Percentiles rank a stretch among this genome's conserved stretches.
Evolutionary conservation across 2,329 filamentous ascomycete species (phyloP).

Genomic region (Trichoderma koningiopsis): DNA sequence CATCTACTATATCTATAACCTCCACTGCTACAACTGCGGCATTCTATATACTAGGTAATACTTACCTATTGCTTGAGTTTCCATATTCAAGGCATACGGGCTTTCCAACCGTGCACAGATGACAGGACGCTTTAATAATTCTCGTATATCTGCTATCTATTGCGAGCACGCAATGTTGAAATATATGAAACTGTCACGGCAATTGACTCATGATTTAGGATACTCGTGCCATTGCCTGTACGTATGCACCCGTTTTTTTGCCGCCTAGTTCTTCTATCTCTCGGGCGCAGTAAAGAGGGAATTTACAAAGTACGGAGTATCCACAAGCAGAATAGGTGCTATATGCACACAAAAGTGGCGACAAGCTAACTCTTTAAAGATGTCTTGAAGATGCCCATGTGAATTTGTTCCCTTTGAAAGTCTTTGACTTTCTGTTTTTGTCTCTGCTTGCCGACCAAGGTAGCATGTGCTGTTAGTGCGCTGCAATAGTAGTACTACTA

Average conservation of each 20-base stretch:
- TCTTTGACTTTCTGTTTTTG: background rate
- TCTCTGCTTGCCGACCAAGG: background rate
- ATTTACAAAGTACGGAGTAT: background rate
- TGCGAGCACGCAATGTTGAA: background rate
- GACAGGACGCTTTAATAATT: background rate
- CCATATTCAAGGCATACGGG: too few relatives aligned
- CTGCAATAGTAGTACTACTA: background rate
- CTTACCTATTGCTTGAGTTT: too few relatives aligned
- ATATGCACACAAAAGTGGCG: background rate
- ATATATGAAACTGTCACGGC: background rate
- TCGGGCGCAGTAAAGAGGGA: too few relatives aligned
- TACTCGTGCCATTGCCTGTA: background rate
- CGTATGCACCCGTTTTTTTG: background rate
- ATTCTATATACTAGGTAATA: too few relatives aligned
- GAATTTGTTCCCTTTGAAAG: background rate
- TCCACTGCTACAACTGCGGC: too few relatives aligned
- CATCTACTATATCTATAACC: background rate
- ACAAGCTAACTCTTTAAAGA: background rate
- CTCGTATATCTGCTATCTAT: background rate
- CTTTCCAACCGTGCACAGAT: too few relatives aligned
- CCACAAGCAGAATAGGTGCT: background rate
- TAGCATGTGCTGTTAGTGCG: background rate
- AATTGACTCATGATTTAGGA: background rate
- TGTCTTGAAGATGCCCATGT: background rate
- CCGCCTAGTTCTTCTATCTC: background rate